Conservation (phyloP, 768 basidiomycete genomes). For the Podaxis mareebaensis region DNA sequence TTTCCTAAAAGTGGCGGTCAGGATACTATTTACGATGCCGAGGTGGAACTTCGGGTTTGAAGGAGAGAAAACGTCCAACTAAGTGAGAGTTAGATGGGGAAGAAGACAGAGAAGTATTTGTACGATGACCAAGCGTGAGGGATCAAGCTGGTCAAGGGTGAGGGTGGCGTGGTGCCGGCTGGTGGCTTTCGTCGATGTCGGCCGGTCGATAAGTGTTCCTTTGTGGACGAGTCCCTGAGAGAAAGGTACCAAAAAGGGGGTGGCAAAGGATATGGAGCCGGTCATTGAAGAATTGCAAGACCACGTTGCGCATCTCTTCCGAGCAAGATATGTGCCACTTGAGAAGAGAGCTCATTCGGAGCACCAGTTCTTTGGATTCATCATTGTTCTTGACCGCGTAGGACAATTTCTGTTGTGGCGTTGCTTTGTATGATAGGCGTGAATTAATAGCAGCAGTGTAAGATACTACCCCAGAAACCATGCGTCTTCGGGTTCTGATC, state of each 20-base stretch:
- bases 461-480: neutral
- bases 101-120: constrained; percentile 1
- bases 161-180: neutral
- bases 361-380: neutral
- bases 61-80: neutral
- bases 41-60: constrained; percentile 1
- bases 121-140: constrained; percentile 3
- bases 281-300: neutral
- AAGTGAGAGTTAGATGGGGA: constrained; percentile 9
- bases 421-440: neutral
- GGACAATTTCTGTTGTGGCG: constrained; percentile 8
- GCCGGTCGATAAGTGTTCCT: neutral
- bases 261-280: too few species aligned
- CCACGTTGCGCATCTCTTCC: neutral
- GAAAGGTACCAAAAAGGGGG: neutral
- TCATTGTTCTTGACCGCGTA: neutral
- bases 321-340: neutral
- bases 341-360: too few species aligned
- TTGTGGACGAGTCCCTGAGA: neutral
- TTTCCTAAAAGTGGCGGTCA: constrained; percentile 1
- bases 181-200: neutral
- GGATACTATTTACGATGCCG: constrained; percentile 7
- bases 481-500: neutral
- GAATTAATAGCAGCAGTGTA: neutral
- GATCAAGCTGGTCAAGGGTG: neutral